These are phyloP conservation scores for Xerocomellus chrysenteron DNA, from an alignment of 768 basidiomycete genomes.

Conservation along the genomic window DNA sequence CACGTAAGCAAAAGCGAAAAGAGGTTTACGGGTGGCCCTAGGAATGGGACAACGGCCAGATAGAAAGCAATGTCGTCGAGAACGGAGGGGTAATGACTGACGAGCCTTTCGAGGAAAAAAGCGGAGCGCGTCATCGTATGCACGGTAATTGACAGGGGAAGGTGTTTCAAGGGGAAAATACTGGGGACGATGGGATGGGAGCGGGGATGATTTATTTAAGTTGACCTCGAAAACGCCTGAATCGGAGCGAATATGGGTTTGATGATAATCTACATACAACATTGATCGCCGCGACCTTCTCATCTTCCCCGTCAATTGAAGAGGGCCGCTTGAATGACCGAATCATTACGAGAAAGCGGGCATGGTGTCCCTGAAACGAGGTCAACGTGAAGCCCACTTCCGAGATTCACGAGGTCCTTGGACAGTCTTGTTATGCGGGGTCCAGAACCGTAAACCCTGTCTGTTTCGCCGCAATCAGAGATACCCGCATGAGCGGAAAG, in stretches of 20 bases:
- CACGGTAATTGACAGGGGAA: background rate
- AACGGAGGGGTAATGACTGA: conserved; percentile 8
- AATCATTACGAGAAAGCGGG: conserved; percentile 35
- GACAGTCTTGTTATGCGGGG: conserved; percentile 4
- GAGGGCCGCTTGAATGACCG: conserved; percentile 32
- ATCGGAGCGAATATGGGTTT: conserved; percentile 34
- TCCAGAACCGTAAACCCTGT: conserved; percentile 1
- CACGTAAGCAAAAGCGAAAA: conserved; percentile 40
- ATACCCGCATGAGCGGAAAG: background rate
- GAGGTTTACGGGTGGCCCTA: conserved; percentile 46
- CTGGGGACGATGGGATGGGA: conserved; percentile 5
- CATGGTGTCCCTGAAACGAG: conserved; percentile 30
- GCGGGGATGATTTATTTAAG: conserved; percentile 27
- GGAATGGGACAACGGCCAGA: conserved; percentile 35
- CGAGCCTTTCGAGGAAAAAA: conserved; percentile 22
- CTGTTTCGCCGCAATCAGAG: conserved; percentile 5
- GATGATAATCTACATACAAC: conserved; percentile 37
- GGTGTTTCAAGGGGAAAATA: conserved; percentile 5
- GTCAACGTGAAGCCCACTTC: conserved; percentile 16
- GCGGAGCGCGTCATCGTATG: conserved; percentile 4
- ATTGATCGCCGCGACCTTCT: conserved; percentile 39
- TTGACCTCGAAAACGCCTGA: conserved; percentile 22
- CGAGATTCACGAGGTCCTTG: conserved; percentile 6
- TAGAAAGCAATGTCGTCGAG: conserved; percentile 45
- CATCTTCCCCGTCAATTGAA: conserved; percentile 28